phyloP scores from a whole-genome alignment of 345 rosid genomes.

The Kernera saxatilis region DNA sequence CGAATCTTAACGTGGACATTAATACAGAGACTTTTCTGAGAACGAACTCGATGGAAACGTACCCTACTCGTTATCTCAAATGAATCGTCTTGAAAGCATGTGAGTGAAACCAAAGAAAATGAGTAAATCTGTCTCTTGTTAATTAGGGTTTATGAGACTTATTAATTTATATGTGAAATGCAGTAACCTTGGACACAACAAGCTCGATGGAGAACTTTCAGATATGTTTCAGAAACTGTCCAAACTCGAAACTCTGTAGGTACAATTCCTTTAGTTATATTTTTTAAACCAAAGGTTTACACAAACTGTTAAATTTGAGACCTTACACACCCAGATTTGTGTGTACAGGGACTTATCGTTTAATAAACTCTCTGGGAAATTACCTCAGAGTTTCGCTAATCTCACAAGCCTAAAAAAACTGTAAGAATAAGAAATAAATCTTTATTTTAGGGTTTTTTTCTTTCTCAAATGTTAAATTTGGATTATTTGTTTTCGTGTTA shows the following conservation, averaged over 20 bases:
- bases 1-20: conserved; percentile 1
- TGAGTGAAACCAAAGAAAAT: conserved; percentile 32
- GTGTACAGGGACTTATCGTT: conserved; percentile 62
- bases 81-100: conserved; percentile 55
- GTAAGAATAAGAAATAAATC: conserved; percentile 42
- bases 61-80: conserved; percentile 83
- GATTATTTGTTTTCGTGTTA: neutral
- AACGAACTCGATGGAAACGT: conserved; percentile 65
- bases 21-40: conserved; percentile 76
- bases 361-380: conserved; percentile 61
- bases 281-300: neutral
- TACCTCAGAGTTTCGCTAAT: conserved; percentile 62
- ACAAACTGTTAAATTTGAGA: neutral
- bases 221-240: conserved; percentile 76
- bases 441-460: neutral
- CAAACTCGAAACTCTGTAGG: conserved; percentile 72
- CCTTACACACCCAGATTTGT: neutral
- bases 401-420: conserved; percentile 49
- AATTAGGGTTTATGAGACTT: neutral
- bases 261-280: conserved; percentile 26
- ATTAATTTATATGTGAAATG: conserved; percentile 8
- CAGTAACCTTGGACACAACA: conserved; percentile 66
- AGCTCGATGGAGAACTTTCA: conserved; percentile 64
- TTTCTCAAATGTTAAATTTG: neutral
- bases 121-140: neutral